A percentile compares a stretch with the other conserved stretches of the same genome.
Conservation (phyloP, 1,139 yeast species). For the Pneumocystis canis region DNA sequence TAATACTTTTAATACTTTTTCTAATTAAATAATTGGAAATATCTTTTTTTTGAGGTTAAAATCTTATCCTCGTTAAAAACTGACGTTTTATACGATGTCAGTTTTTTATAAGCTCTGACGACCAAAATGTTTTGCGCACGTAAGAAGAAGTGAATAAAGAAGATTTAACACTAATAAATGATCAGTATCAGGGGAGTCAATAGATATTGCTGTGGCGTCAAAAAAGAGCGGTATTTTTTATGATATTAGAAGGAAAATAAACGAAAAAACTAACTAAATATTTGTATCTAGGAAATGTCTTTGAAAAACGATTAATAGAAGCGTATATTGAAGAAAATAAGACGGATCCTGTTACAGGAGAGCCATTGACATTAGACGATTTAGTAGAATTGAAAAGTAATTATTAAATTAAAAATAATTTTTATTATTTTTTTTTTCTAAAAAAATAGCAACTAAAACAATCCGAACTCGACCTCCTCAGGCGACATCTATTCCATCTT, state of each 20-base stretch:
- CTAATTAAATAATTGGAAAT: background rate
- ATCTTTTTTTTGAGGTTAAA: background rate
- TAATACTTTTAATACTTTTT: too few species aligned
- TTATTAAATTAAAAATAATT: slow-evolving; percentile 13
- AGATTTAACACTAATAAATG: background rate
- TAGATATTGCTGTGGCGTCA: slow-evolving; percentile 60
- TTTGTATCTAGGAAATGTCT: slow-evolving; percentile 33
- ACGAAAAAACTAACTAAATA: background rate
- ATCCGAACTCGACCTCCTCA: slow-evolving; percentile 38
- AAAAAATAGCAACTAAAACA: slow-evolving; percentile 20
- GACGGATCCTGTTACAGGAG: slow-evolving; percentile 62
- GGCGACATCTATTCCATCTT: slow-evolving; percentile 59
- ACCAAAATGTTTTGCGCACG: background rate
- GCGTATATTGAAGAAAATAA: slow-evolving; percentile 52
- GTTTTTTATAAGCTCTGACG: background rate
- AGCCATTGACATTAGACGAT: slow-evolving; percentile 44
- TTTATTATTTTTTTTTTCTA: background rate
- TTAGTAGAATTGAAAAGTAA: slow-evolving; percentile 35
- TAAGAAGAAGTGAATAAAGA: background rate
- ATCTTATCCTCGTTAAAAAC: too few species aligned
- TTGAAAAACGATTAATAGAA: slow-evolving; percentile 48
- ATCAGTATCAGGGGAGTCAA: slow-evolving; percentile 48
- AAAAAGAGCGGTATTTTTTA: slow-evolving; percentile 42
- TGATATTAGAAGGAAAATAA: background rate
- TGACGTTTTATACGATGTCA: background rate